Evolutionary conservation across 192 early-diverging fungal genomes (phyloP), one percentile per base, ranked within the genome.

Genomic region (Fimicolochytrium jonesii): DNA sequence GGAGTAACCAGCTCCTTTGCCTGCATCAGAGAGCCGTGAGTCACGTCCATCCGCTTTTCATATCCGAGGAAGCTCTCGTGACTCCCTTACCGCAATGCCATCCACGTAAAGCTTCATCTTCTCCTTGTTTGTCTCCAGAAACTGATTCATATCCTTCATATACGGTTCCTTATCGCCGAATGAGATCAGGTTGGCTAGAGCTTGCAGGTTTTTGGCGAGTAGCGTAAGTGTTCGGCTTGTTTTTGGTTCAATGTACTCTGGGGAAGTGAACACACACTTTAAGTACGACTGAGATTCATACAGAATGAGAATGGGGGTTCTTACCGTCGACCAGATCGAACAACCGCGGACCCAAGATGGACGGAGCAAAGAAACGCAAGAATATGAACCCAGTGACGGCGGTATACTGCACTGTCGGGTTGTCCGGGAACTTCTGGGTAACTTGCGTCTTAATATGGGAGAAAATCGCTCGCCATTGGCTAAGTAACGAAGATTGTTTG

Each of bases 361-460:
- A 75, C 15, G 78, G 77, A 3, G 61, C 69, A 53, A 82, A 82
- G 45, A 79, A 82, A n/a, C 76, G 63, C 18, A 79, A 47, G 42
- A 79, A 82, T 15, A 79, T 70, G 46, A 79, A 82, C 4, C 71
- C 72, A 44, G 67, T 79, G 35, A 81, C 67, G n/a, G 67, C n/a
- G 9, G 67, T 69, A 31, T 72, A 72, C 36, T 49, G 35, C 18
- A 49, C 67, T 5, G 32, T 52, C 3, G 55, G 25, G 20, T 66
- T 59, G 18, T 59, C 25, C 36, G 70, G 61, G 43, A 70, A 69
- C 47, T 57, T 44, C 1, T 54, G 13, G 0, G 25, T 47, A 35
- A 56, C 67, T 31, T 62, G 33, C 6, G 28, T 18, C 32, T 69
- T 59, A 22, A 69, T 23, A 35, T 53, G 48, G 25, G 48, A 34